Conservation (phyloP, 148 eudicot species). For the Diospyros kaki region DNA sequence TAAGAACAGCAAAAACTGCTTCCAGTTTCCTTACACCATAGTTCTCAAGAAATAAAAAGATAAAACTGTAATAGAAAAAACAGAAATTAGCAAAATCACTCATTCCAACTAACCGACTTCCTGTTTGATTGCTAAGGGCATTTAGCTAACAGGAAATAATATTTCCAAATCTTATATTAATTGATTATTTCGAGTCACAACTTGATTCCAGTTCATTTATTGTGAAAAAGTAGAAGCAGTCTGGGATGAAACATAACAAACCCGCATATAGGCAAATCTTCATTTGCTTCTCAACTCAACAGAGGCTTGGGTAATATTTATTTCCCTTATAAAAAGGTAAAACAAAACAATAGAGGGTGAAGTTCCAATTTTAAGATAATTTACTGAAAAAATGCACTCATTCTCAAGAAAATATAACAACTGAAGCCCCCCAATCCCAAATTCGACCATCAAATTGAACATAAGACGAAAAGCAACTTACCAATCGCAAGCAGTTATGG, state of each 20-base stretch:
- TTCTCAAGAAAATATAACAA: not conserved
- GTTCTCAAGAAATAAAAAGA: constrained; percentile 83
- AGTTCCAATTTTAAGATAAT: not conserved
- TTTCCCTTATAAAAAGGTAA: not conserved
- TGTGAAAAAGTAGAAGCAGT: not conserved
- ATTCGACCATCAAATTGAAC: not conserved
- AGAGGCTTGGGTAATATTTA: too few species aligned
- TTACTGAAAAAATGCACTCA: not conserved
- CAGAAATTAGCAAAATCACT: not conserved
- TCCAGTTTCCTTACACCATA: constrained; percentile 95
- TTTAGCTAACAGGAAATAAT: not conserved
- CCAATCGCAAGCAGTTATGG: constrained; percentile 94
- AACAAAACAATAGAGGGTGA: not conserved
- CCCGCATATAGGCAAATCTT: too few species aligned
- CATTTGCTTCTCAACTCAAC: not conserved
- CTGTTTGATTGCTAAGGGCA: not conserved
- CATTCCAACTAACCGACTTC: not conserved
- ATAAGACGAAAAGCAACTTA: constrained; percentile 11
- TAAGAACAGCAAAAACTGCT: constrained; percentile 92
- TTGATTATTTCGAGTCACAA: not conserved
- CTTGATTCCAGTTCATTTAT: not conserved
- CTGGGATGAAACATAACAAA: not conserved
- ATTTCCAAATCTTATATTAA: not conserved
- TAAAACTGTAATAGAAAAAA: constrained; percentile 46
- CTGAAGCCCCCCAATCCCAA: not conserved